Base-by-base conservation (phyloP, 257 asterid species). In the Anisodus acutangulus region DNA sequence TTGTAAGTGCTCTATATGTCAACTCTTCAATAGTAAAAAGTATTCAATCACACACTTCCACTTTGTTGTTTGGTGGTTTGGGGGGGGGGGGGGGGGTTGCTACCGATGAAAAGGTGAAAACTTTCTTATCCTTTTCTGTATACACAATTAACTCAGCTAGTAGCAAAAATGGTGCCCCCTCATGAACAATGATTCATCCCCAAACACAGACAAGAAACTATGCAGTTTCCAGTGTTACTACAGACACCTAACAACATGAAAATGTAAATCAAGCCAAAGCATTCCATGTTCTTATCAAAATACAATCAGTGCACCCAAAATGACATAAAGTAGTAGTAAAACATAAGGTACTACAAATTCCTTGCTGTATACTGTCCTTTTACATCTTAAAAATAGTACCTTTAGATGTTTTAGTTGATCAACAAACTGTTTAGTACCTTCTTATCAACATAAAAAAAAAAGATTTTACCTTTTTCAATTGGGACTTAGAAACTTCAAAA, bases 401-500 rank as follows among this genome's bases (percentile, higher is more conserved):
- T n/a, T 9, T 5, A 11, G 17, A 9, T 41, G 53, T 43, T 81
- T 63, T 51, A 17, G 49, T 51, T 64, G 39, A 60, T 26, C 78
- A 81, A 81, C 2, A 26, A 45, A 0, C 5, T 3, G 0, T 26
- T 26, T 5, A 19, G 10, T 9, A 31, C 69, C 53, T 78, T 6
- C 11, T 66, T 39, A 13, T 15, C 31, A 17, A 71, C 8, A 71
- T 13, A 10, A 41, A 26, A 45, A 13, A 58, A 26, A 80, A 72
- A 64, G 17, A 16, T 37, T 3, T 5, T 85, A 95, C 98, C 96
- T 90, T 92, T 57, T 83, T 88, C 85, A 87, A 88, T 57, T 41
- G 85, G 78, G 94, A 87, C 26, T 66, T 83, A 6, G 92, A 88
- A 83, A 86, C 89, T 2, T 88, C 88, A 79, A 55, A 83, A 45